These are phyloP conservation scores for Crithidia expoeki DNA, from an alignment of 208 protist species.

Conservation along the genomic window DNA sequence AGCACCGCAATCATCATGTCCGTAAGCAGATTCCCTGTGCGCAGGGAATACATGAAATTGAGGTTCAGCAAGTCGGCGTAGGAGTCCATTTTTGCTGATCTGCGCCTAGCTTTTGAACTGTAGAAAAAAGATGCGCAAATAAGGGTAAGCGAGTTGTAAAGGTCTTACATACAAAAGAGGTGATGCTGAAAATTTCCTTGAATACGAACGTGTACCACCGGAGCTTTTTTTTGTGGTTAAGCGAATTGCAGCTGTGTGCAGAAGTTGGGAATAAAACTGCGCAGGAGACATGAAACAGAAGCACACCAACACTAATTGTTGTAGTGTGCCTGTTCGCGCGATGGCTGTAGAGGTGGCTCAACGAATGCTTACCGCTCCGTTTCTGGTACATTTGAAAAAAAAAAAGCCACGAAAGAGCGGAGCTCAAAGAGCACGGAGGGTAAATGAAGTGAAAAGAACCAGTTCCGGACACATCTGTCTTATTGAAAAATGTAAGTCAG, in stretches of 20 bases:
- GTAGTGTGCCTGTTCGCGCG: no score
- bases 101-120: background rate
- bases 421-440: no score
- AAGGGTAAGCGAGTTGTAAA: background rate
- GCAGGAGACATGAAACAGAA: background rate
- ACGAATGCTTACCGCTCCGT: no score
- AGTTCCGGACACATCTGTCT: no score
- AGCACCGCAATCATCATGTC: constrained; percentile 85
- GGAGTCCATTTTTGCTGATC: constrained; percentile 60
- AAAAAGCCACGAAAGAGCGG: constrained; percentile 12
- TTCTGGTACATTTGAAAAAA: background rate
- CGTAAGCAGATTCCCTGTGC: constrained; percentile 80
- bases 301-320: background rate
- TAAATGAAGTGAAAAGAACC: no score
- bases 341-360: no score
- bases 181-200: no score
- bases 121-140: background rate
- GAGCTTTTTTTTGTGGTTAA: no score
- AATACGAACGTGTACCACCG: no score
- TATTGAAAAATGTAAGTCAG: no score
- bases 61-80: constrained; percentile 83
- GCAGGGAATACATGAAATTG: constrained; percentile 87
- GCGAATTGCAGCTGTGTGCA: no score
- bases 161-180: no score
- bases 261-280: background rate